Conservation (phyloP, 371 early-diverging fungal genomes). For the Ordospora colligata region DNA sequence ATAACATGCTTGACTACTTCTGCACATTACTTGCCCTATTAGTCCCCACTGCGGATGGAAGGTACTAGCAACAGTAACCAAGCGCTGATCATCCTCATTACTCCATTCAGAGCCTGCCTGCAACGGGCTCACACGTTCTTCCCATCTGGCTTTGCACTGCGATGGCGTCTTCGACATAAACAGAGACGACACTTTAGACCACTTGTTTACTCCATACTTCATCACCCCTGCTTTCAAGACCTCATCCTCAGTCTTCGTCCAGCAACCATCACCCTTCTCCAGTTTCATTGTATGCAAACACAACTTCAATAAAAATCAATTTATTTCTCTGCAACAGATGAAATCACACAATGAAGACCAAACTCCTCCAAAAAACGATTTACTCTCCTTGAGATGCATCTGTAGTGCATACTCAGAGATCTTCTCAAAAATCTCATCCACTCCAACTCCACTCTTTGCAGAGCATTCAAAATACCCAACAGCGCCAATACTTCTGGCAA, state of each 20-base stretch:
- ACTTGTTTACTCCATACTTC: constrained; percentile 43
- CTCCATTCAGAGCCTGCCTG: not conserved
- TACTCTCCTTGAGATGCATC: constrained; percentile 19
- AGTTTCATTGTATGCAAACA: constrained; percentile 7
- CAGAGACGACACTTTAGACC: constrained; percentile 36
- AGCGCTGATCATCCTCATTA: not conserved
- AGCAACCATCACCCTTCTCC: constrained; percentile 14
- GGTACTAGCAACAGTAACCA: not conserved
- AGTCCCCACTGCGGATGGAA: constrained; percentile 28
- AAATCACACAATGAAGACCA: not conserved
- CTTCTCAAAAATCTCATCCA: constrained; percentile 73
- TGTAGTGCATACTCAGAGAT: constrained; percentile 42
- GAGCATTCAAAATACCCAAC: constrained; percentile 92
- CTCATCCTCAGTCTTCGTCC: constrained; percentile 33
- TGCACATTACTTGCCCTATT: constrained; percentile 17
- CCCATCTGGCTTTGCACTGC: constrained; percentile 21
- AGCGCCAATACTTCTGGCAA: constrained; percentile 76
- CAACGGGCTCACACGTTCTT: not conserved
- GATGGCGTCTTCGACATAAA: constrained; percentile 4
- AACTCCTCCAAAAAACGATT: not conserved
- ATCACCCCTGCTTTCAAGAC: constrained; percentile 30
- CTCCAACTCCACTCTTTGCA: constrained; percentile 79
- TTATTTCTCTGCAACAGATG: not conserved
- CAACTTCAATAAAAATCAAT: constrained; percentile 9
- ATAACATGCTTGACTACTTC: constrained; percentile 20